Evolutionary conservation across 257 asterid genomes (phyloP).

Genomic region (Solanum arcanum): DNA sequence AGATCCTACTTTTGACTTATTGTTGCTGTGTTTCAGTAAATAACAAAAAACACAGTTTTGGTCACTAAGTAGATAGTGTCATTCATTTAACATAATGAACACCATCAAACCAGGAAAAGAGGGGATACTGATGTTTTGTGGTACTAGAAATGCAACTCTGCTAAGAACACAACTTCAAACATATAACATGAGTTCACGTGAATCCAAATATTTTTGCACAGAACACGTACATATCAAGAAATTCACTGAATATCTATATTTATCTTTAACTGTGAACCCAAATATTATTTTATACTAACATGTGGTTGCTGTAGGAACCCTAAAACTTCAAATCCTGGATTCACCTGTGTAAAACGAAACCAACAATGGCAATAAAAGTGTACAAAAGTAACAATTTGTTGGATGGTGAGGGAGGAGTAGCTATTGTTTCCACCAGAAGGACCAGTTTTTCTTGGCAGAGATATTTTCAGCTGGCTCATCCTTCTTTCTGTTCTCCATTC

Average conservation of each 20-base stretch:
- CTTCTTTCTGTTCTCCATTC: conserved; percentile 52
- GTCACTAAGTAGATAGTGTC: not conserved
- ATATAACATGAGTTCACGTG: not conserved
- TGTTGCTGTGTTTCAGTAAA: too few species aligned
- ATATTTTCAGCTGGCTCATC: conserved; percentile 25
- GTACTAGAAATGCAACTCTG: not conserved
- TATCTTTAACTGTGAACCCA: not conserved
- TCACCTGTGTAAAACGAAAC: not conserved
- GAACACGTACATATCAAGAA: not conserved
- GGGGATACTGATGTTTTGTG: not conserved
- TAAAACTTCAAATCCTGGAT: not conserved
- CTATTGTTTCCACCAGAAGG: conserved; percentile 46
- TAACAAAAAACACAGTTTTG: too few species aligned
- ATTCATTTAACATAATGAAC: not conserved
- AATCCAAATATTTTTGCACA: not conserved
- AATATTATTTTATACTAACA: not conserved
- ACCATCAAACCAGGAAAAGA: not conserved
- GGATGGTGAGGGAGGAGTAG: not conserved
- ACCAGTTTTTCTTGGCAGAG: conserved; percentile 49
- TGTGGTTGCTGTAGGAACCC: not conserved
- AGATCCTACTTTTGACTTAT: too few species aligned
- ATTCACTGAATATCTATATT: not conserved
- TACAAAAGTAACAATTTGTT: not conserved
- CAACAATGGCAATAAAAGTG: not conserved
- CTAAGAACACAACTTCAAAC: not conserved